Evolutionary conservation across 2,329 filamentous ascomycete genomes (phyloP).

Genomic region (Penicillium paneum): DNA sequence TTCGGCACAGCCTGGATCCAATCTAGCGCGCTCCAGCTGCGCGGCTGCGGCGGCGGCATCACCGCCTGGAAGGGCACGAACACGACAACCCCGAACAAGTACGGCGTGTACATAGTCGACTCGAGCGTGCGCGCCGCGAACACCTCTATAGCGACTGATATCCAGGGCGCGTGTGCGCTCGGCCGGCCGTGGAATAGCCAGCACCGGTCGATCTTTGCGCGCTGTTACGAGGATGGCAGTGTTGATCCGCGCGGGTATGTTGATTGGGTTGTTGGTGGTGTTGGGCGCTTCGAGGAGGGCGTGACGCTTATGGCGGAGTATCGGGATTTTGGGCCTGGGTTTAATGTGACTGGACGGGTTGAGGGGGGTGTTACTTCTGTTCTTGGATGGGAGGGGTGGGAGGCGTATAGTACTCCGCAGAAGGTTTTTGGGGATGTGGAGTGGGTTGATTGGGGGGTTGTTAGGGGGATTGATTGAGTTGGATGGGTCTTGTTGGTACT

Average conservation of each 20-base stretch:
- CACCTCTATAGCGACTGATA: slow-evolving; percentile 36
- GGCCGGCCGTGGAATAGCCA: slow-evolving; percentile 62
- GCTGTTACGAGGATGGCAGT: slow-evolving; percentile 54
- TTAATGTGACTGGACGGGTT: slow-evolving; percentile 48
- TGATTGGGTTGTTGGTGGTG: slow-evolving; percentile 46
- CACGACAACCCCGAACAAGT: slow-evolving; percentile 64
- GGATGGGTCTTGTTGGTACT: neutral
- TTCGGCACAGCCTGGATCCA: slow-evolving; percentile 64
- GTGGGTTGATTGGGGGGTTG: slow-evolving; percentile 48
- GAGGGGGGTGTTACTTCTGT: slow-evolving; percentile 46
- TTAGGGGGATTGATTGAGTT: neutral
- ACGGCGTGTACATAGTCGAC: slow-evolving; percentile 62
- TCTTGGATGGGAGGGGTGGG: slow-evolving; percentile 42
- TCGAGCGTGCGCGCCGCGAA: slow-evolving; percentile 57
- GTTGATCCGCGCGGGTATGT: slow-evolving; percentile 56
- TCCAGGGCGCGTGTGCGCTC: slow-evolving; percentile 52
- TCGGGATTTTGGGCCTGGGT: slow-evolving; percentile 52
- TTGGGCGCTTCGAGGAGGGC: slow-evolving; percentile 33
- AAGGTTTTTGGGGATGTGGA: slow-evolving; percentile 51
- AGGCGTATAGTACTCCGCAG: slow-evolving; percentile 37
- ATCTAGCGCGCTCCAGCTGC: slow-evolving; percentile 53
- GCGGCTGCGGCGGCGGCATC: slow-evolving; percentile 63
- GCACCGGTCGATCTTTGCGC: slow-evolving; percentile 57
- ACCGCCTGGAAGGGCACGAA: slow-evolving; percentile 68
- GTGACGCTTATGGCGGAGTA: slow-evolving; percentile 59